Evolutionary conservation across 2,329 filamentous ascomycete species (phyloP).

Genomic region (Hymenoscyphus albidus): DNA sequence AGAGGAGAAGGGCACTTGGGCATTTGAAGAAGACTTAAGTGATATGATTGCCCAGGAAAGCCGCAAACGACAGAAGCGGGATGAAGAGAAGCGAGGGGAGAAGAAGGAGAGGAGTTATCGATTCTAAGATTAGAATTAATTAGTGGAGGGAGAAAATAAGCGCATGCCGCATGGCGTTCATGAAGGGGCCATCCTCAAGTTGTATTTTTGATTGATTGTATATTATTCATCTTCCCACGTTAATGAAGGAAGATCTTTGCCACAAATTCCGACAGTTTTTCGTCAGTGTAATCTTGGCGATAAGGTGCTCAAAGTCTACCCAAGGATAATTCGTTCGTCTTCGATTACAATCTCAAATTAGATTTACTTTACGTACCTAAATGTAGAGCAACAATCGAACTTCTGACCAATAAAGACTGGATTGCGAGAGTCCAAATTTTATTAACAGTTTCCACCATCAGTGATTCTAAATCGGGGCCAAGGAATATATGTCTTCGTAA

Average conservation of each 20-base stretch:
- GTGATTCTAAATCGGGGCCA: no score
- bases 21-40: conserved; percentile 83
- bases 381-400: no score
- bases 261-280: no score
- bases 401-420: no score
- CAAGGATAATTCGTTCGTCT: no score
- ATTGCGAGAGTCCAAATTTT: no score
- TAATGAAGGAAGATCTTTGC: neutral
- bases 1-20: conserved; percentile 56
- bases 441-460: no score
- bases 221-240: neutral
- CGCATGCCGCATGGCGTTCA: conserved; percentile 8
- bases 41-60: conserved; percentile 96
- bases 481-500: no score
- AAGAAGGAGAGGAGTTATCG: conserved; percentile 39
- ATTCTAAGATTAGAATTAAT: conserved; percentile 22
- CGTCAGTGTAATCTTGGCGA: no score
- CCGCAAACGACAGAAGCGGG: conserved; percentile 83
- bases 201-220: conserved; percentile 9
- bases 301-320: no score
- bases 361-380: no score
- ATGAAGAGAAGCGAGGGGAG: conserved; percentile 72
- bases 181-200: neutral
- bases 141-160: conserved; percentile 5
- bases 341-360: no score